Conservation (phyloP, 345 rosid species). For the Raphanus raphanistrum region DNA sequence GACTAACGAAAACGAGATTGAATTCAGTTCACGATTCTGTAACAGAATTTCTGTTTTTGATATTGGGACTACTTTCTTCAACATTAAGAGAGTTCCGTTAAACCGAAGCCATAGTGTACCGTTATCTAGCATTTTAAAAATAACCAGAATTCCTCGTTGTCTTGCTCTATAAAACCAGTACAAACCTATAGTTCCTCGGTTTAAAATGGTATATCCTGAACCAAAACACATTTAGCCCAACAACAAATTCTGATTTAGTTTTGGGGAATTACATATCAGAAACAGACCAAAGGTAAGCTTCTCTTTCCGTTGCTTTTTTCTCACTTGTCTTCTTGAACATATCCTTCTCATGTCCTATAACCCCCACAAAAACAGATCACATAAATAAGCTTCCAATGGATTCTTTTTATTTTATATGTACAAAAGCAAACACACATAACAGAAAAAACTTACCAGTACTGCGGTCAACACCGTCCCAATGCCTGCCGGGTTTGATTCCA, state of each 20-base stretch:
- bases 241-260: background rate
- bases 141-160: background rate
- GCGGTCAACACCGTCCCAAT: slow-evolving; percentile 98
- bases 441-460: slow-evolving; percentile 59
- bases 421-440: slow-evolving; percentile 4
- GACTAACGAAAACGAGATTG: too few species aligned
- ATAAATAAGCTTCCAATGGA: background rate
- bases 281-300: slow-evolving; percentile 93
- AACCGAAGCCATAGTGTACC: background rate
- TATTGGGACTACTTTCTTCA: background rate
- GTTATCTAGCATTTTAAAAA: background rate
- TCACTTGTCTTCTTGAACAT: slow-evolving; percentile 65
- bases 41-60: background rate
- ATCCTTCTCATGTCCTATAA: slow-evolving; percentile 70
- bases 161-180: background rate
- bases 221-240: background rate
- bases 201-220: background rate
- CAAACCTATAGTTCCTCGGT: background rate
- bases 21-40: too few species aligned
- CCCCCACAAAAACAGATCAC: background rate
- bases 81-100: background rate
- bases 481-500: slow-evolving; percentile 91
- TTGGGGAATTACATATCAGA: slow-evolving; percentile 66
- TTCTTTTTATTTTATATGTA: background rate
- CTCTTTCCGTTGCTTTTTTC: slow-evolving; percentile 78